Evolutionary conservation across 2,329 filamentous ascomycete species (phyloP).

Genomic region (Xylaria digitata): DNA sequence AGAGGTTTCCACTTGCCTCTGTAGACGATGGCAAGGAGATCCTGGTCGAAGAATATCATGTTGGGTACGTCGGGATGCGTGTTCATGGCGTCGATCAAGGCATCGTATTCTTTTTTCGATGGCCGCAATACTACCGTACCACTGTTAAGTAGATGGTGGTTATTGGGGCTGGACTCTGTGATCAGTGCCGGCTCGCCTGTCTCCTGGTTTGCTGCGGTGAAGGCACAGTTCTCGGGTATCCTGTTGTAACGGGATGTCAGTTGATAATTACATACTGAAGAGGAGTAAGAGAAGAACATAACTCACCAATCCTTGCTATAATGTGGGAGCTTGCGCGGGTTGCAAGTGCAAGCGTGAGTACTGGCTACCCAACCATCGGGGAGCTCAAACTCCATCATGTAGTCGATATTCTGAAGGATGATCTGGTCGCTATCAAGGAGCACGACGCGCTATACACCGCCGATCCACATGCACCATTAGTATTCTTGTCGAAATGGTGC

Average conservation of each 20-base stretch:
- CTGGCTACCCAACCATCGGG: slow-evolving; percentile 50
- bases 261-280: not conserved
- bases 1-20: slow-evolving; percentile 46
- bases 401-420: slow-evolving; percentile 50
- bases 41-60: slow-evolving; percentile 50
- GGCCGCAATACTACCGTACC: slow-evolving; percentile 51
- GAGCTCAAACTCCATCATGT: slow-evolving; percentile 49
- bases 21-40: slow-evolving; percentile 49
- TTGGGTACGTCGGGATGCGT: slow-evolving; percentile 48
- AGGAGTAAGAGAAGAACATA: not conserved
- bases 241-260: slow-evolving; percentile 29
- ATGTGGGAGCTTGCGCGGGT: slow-evolving; percentile 49
- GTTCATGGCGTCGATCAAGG: slow-evolving; percentile 50
- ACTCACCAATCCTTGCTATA: slow-evolving; percentile 50
- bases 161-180: slow-evolving; percentile 44
- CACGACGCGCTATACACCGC: slow-evolving; percentile 45
- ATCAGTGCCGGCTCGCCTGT: slow-evolving; percentile 47
- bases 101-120: slow-evolving; percentile 46
- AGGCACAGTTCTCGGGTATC: slow-evolving; percentile 49
- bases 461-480: slow-evolving; percentile 28
- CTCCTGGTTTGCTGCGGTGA: slow-evolving; percentile 48
- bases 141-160: slow-evolving; percentile 53
- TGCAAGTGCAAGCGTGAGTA: slow-evolving; percentile 50
- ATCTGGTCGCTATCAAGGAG: slow-evolving; percentile 51
- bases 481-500: not conserved